phyloP scores from a whole-genome alignment of 176 grass and related monocot genomes.

The Oryza meridionalis region DNA sequence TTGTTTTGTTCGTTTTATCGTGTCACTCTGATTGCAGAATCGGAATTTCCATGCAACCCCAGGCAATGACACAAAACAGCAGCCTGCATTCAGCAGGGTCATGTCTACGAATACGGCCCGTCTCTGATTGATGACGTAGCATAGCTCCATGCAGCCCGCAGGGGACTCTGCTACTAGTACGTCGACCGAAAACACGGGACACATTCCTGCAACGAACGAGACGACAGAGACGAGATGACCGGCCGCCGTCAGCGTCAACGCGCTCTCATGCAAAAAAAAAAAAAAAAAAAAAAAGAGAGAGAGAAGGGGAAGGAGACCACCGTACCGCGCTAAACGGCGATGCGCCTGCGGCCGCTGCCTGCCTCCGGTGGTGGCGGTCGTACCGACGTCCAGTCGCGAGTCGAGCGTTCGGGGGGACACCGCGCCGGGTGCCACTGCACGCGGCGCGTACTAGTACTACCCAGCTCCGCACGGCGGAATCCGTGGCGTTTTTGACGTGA shows the following conservation, averaged over 20 bases:
- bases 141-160: not conserved
- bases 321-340: constrained; percentile 8
- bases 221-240: constrained; percentile 43
- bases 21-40: constrained; percentile 27
- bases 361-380: not conserved
- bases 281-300: not conserved
- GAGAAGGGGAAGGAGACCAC: constrained; percentile 11
- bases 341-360: constrained; percentile 10
- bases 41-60: not conserved
- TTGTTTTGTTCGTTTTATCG: not conserved
- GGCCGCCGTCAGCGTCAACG: constrained; percentile 37
- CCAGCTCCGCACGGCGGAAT: not conserved
- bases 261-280: constrained; percentile 20
- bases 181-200: constrained; percentile 19
- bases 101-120: constrained; percentile 32
- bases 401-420: not conserved
- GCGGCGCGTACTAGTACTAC: not conserved
- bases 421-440: not conserved
- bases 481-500: constrained; percentile 24
- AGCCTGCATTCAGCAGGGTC: not conserved
- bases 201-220: constrained; percentile 25
- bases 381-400: not conserved
- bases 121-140: constrained; percentile 9
- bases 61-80: constrained; percentile 9
- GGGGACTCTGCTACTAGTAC: not conserved